Evolutionary conservation across 768 basidiomycete species (phyloP).

Genomic region (Pholiota molesta): DNA sequence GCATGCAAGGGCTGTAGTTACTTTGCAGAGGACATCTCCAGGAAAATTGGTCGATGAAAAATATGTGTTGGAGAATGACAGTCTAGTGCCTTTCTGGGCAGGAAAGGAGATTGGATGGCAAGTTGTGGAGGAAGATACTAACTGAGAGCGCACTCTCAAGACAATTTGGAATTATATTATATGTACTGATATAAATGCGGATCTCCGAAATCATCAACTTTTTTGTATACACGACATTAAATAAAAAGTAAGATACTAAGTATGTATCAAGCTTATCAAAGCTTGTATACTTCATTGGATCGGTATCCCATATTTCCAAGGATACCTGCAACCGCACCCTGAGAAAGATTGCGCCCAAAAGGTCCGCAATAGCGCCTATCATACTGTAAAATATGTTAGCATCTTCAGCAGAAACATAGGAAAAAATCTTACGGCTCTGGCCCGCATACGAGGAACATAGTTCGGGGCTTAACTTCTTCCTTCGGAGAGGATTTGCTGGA

Average conservation of each 20-base stretch:
- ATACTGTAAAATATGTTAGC: conserved; percentile 50
- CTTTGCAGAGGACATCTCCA: conserved; percentile 42
- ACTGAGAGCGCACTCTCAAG: not conserved
- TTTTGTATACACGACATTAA: not conserved
- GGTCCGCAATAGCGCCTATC: conserved; percentile 78
- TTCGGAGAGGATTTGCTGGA: conserved; percentile 25
- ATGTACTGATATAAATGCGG: no score
- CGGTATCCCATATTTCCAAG: conserved; percentile 65
- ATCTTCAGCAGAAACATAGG: not conserved
- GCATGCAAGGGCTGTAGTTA: conserved; percentile 35
- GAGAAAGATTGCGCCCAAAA: conserved; percentile 74
- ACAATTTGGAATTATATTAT: no score
- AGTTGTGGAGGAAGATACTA: conserved; percentile 33
- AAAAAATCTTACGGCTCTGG: conserved; percentile 69
- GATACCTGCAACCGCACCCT: conserved; percentile 70
- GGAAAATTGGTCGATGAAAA: conserved; percentile 45
- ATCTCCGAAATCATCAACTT: no score
- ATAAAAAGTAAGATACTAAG: no score
- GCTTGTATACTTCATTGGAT: conserved; percentile 69
- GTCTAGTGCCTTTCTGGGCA: conserved; percentile 85
- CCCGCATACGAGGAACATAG: conserved; percentile 78
- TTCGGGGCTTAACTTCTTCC: conserved; percentile 35
- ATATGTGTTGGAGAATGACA: conserved; percentile 52
- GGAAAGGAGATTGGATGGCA: conserved; percentile 83
- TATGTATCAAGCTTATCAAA: no score